phyloP scores from a whole-genome alignment of 192 early-diverging fungal genomes.

The Linnemannia zychae region DNA sequence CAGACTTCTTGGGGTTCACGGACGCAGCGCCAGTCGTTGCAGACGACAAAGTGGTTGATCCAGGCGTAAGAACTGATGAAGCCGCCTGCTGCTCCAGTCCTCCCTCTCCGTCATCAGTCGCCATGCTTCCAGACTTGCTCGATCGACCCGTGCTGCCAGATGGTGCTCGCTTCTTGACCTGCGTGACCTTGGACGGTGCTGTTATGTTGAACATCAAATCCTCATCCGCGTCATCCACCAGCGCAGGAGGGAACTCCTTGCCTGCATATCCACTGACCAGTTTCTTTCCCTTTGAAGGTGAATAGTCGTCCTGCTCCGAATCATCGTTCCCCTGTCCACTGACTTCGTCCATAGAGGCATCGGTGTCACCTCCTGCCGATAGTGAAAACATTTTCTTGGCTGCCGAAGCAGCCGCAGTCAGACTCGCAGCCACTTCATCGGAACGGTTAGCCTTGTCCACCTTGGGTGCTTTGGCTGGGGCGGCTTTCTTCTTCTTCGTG shows the following conservation, averaged over 20 bases:
- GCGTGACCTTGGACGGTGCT: conserved; percentile 40
- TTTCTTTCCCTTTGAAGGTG: background rate
- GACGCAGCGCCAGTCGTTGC: background rate
- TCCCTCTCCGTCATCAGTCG: background rate
- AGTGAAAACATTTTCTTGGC: conserved; percentile 54
- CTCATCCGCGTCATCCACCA: conserved; percentile 38
- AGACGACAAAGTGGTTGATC: background rate
- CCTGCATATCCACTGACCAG: background rate
- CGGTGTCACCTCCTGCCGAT: conserved; percentile 15
- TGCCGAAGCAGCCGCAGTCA: conserved; percentile 19
- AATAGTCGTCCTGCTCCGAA: background rate
- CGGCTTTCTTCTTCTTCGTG: conserved; percentile 19
- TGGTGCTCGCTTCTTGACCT: conserved; percentile 31
- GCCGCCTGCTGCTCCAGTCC: background rate
- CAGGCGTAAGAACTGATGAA: background rate
- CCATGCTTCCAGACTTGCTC: conserved; percentile 15
- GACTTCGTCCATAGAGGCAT: conserved; percentile 9
- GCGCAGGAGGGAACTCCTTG: conserved; percentile 25
- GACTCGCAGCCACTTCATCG: background rate
- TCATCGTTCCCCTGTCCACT: background rate
- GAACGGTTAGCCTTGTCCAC: background rate
- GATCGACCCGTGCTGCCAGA: background rate
- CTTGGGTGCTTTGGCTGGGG: background rate
- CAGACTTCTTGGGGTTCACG: background rate
- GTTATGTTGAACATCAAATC: conserved; percentile 51